A percentile compares a stretch with the other conserved stretches of the same genome.
Evolutionary conservation across 768 basidiomycete genomes (phyloP).

Genomic region (Leccinellum luteum): DNA sequence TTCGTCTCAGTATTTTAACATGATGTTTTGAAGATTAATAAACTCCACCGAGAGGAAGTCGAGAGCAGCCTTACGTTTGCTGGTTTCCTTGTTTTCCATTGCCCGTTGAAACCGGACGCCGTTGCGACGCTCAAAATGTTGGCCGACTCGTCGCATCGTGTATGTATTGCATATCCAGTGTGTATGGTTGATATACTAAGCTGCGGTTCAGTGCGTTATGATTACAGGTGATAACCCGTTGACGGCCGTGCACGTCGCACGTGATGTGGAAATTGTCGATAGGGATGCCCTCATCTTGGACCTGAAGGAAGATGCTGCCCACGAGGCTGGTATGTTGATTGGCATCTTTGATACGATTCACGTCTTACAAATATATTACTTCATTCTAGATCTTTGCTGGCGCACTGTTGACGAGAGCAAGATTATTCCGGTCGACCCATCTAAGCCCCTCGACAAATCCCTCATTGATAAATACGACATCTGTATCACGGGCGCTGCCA

Average conservation of each 20-base stretch:
- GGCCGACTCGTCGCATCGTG: constrained; percentile 93
- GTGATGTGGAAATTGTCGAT: constrained; percentile 96
- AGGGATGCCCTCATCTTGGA: constrained; percentile 93
- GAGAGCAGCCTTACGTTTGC: constrained; percentile 80
- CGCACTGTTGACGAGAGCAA: constrained; percentile 90
- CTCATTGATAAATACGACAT: constrained; percentile 91
- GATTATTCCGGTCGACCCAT: constrained; percentile 81
- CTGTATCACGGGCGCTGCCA: constrained; percentile 91
- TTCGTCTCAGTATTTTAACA: not conserved
- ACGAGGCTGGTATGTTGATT: constrained; percentile 58
- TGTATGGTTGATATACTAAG: not conserved
- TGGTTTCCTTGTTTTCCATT: constrained; percentile 99
- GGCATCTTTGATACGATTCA: not conserved
- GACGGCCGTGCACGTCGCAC: constrained; percentile 94
- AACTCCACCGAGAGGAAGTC: constrained; percentile 74
- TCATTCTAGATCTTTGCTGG: constrained; percentile 76
- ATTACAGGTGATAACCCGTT: constrained; percentile 99
- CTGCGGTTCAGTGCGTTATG: constrained; percentile 79
- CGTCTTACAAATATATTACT: not conserved
- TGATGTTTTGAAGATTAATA: constrained; percentile 65
- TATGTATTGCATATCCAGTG: constrained; percentile 40
- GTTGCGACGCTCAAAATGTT: constrained; percentile 90
- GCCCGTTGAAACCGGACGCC: constrained; percentile 93
- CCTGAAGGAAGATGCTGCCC: constrained; percentile 72
- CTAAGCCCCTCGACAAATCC: constrained; percentile 69